phyloP scores from a whole-genome alignment of 2,329 filamentous ascomycete genomes.

The Incumbomyces lentus region DNA sequence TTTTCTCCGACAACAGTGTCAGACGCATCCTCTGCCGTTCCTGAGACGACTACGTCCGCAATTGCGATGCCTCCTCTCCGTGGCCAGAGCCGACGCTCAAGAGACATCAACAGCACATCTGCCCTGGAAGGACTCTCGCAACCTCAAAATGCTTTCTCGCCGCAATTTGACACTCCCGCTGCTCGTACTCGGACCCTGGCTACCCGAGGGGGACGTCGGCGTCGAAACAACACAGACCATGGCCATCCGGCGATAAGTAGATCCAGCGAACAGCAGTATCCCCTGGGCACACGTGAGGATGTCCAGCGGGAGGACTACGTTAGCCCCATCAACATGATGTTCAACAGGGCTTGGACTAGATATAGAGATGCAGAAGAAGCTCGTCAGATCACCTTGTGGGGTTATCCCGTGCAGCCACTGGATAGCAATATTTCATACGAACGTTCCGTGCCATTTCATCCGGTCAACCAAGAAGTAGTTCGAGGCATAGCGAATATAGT shows the following conservation, averaged over 20 bases:
- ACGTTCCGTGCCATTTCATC: background rate
- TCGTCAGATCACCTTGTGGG: background rate
- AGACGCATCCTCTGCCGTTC: background rate
- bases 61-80: background rate
- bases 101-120: background rate
- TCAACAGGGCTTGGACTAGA: slow-evolving; percentile 16
- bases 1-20: background rate
- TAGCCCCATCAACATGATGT: slow-evolving; percentile 18
- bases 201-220: background rate
- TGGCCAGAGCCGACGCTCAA: background rate
- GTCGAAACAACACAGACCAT: background rate
- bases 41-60: background rate
- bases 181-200: no score
- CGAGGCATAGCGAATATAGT: background rate
- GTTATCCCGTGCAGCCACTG: background rate
- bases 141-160: no score
- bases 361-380: slow-evolving; percentile 17
- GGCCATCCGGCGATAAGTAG: background rate
- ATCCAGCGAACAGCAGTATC: slow-evolving; percentile 6
- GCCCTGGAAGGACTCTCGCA: no score
- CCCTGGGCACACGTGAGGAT: slow-evolving; percentile 20
- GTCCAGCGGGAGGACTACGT: slow-evolving; percentile 17
- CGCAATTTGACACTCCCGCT: no score
- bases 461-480: background rate
- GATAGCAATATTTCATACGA: background rate